Evolutionary conservation across 2,329 filamentous ascomycete genomes (phyloP), one percentile per base, ranked within the genome.

Genomic region (Colletotrichum coccodes): DNA sequence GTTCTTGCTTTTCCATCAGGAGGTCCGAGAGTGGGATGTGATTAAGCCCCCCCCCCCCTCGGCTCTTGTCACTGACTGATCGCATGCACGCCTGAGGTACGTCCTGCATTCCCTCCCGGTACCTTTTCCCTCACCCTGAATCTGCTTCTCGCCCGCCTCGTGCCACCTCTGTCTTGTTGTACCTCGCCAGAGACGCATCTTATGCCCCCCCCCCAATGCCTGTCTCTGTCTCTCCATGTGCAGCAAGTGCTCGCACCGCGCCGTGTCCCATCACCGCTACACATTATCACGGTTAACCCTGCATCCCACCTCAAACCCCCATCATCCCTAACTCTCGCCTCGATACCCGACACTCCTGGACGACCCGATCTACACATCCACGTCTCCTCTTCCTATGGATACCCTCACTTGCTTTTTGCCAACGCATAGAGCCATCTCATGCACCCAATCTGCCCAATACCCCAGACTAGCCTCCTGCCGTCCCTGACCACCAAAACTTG

Each of bases 351-450:
- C 61, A 70, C 66, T 64, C 69, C 60, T 71, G 52, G 60, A 44
- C 57, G 60, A 49, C 57, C 60, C 50, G 56, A 68, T 54, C 65
- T 64, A 59, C 32, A 49, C 52, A 60, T 42, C 38, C 46, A 38
- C 60, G 52, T 60, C 65, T 60, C 40, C 68, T 56, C 64, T 60
- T 64, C 60, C 68, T 71, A 70, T 71, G 70, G 70, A 71, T 71
- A 71, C 70, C 68, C 64, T 71, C 70, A 64, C 59, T 68, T 70
- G 67, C 54, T 59, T 64, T 58, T 60, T 71, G 70, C 70, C 70
- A 71, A 64, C 68, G 70, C 70, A 71, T 71, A 71, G 68, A 68
- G 53, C 60, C 56, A 60, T 62, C 70, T 70, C 60, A 68, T 71
- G 68, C 70, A 60, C 46, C 30, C 59, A 56, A 60, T 70, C 68